Evolutionary conservation across 441 rosid species (phyloP).

Genomic region (Populus hybrid): DNA sequence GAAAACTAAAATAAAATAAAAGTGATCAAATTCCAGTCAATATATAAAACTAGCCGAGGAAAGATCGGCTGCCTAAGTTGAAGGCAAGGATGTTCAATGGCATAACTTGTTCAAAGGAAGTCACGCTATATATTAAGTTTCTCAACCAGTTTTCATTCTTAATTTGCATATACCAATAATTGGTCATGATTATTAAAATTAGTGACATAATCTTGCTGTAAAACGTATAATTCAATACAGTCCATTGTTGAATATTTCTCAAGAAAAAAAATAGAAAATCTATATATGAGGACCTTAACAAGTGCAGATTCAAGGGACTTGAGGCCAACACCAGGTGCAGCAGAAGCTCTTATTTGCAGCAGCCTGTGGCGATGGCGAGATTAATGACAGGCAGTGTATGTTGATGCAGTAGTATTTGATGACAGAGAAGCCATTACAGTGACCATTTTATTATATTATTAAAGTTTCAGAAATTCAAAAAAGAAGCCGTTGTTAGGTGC

Average conservation of each 20-base stretch:
- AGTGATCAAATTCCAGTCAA: no score
- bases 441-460: neutral
- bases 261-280: neutral
- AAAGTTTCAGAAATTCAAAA: no score
- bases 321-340: constrained; percentile 4
- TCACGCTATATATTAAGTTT: no score
- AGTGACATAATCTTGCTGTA: no score
- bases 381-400: neutral
- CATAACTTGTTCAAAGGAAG: no score
- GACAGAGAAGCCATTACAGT: neutral
- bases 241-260: neutral
- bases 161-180: neutral
- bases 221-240: no score
- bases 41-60: no score
- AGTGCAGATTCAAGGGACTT: constrained; percentile 1
- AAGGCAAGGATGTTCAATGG: no score
- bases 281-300: neutral
- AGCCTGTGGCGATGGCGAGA: neutral
- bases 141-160: no score
- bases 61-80: no score
- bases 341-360: neutral
- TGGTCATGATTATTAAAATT: no score
- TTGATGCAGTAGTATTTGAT: neutral
- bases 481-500: no score
- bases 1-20: neutral